Percentiles rank a stretch among this genome's conserved stretches.
phyloP scores from a whole-genome alignment of 2,329 filamentous ascomycete species.

The Colletotrichum sp. region DNA sequence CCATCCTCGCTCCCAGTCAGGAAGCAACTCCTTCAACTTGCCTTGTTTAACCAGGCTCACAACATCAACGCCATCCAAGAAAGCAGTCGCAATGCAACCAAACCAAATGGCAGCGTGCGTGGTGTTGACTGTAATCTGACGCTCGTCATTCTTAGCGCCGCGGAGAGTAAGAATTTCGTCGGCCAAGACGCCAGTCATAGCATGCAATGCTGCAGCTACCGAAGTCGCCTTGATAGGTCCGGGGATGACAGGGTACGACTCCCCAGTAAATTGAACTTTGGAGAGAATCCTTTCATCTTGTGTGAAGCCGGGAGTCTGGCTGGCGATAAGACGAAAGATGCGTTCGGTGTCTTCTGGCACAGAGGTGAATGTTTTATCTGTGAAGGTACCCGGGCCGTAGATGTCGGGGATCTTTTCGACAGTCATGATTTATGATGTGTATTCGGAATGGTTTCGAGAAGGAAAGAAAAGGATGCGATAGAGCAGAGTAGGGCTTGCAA shows the following conservation, averaged over 20 bases:
- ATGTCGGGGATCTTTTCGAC: constrained; percentile 22
- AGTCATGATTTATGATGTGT: background rate
- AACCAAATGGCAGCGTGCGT: constrained; percentile 47
- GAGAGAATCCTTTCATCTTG: constrained; percentile 28
- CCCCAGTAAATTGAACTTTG: constrained; percentile 35
- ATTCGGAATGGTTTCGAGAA: background rate
- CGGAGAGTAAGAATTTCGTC: constrained; percentile 38
- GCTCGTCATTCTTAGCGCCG: constrained; percentile 25
- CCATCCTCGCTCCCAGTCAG: constrained; percentile 12
- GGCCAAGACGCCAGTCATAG: constrained; percentile 39
- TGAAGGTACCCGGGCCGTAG: constrained; percentile 36
- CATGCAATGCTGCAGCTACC: constrained; percentile 36
- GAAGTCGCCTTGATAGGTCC: constrained; percentile 39
- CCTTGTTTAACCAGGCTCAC: constrained; percentile 6
- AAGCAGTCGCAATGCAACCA: constrained; percentile 7
- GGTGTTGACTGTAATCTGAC: constrained; percentile 46
- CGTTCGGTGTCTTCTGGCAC: constrained; percentile 34
- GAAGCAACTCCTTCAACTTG: constrained; percentile 3
- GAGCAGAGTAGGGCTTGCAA: background rate
- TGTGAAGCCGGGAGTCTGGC: constrained; percentile 37
- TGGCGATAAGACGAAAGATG: constrained; percentile 34
- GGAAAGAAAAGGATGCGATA: background rate
- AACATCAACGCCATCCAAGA: constrained; percentile 6
- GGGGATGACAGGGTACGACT: constrained; percentile 34
- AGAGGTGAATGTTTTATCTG: constrained; percentile 29